phyloP scores from a whole-genome alignment of 2,329 filamentous ascomycete genomes.

The Cordyceps cateniannulata region DNA sequence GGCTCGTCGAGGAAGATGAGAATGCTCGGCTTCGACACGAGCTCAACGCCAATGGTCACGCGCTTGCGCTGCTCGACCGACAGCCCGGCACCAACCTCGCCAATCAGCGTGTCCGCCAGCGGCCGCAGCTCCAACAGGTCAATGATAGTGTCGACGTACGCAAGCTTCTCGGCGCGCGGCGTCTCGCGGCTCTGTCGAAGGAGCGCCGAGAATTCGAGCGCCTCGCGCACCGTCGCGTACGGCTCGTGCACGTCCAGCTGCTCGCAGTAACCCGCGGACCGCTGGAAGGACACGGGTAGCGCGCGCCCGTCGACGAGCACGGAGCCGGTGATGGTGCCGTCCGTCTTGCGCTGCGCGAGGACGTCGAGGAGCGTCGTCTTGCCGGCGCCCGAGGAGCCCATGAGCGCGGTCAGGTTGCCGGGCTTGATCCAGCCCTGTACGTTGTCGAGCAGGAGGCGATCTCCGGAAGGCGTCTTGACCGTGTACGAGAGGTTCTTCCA shows the following conservation, averaged over 20 bases:
- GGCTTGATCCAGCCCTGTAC: constrained; percentile 82
- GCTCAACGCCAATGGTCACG: constrained; percentile 55
- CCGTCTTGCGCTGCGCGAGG: constrained; percentile 71
- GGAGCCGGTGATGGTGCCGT: constrained; percentile 67
- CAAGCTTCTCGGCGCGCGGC: constrained; percentile 60
- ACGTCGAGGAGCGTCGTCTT: constrained; percentile 83
- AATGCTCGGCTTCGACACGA: constrained; percentile 54
- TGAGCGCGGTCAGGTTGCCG: constrained; percentile 70
- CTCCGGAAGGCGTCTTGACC: constrained; percentile 52
- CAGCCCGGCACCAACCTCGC: constrained; percentile 43
- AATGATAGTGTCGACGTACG: constrained; percentile 73
- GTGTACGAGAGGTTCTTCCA: constrained; percentile 69
- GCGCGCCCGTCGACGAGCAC: constrained; percentile 70
- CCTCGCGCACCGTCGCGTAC: constrained; percentile 69
- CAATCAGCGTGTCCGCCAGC: constrained; percentile 43
- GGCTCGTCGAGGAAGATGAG: constrained; percentile 58
- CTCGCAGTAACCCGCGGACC: constrained; percentile 73
- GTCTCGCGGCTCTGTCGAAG: constrained; percentile 64
- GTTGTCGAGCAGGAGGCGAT: constrained; percentile 68
- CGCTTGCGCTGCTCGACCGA: constrained; percentile 48
- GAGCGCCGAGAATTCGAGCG: constrained; percentile 66
- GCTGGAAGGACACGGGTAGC: constrained; percentile 67
- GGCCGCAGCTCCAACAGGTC: constrained; percentile 49
- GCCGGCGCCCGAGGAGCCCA: constrained; percentile 75
- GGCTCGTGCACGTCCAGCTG: constrained; percentile 74